Base-by-base conservation (phyloP, 371 early-diverging fungal species). In the Mycotypha africana region DNA sequence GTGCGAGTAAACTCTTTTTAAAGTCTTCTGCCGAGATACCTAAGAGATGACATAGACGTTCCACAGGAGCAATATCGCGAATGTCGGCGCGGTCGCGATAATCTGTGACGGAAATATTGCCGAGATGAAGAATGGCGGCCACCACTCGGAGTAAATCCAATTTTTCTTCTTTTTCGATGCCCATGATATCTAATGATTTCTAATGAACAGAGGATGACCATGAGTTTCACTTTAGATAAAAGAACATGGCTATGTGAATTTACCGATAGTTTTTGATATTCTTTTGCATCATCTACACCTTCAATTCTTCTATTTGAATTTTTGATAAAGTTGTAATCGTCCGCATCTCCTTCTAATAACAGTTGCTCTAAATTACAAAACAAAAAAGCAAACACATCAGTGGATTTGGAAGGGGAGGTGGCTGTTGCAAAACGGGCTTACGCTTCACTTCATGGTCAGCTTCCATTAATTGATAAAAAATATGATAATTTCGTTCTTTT, bases 401-500 rank as follows among this genome's bases (percentile, higher is more conserved):
- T n/a, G n/a, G n/a, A n/a, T n/a, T n/a, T n/a, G n/a, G n/a, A n/a
- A n/a, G n/a, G n/a, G n/a, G n/a, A n/a, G n/a, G n/a, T n/a, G n/a
- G n/a, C n/a, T n/a, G n/a, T n/a, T n/a, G n/a, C n/a, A n/a, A n/a
- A n/a, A n/a, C n/a, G n/a, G n/a, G n/a, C n/a, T 14, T 33, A 54
- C 58, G 56, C 52, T 87, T 88, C 20, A 82, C 48, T 5, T 70
- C 53, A 8, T 84, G 60, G 7, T 92, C 92, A n/a, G 95, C 93
- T 56, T 84, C 89, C 56, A 98, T 60, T 8, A 99, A 62, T 67
- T 98, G 97, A 74, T 99, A 99, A 66, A 99, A 99, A 23, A 99
- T 84, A 58, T 99, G 99, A 62, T 95, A 99, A 71, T 95, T 99
- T 45, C 98, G 78, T 66, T 99, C 99, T 41, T 89, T 81, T 2